Percentiles rank a stretch among this genome's conserved stretches.
These are phyloP conservation scores for Lichtheimia ornata DNA, from an alignment of 371 early-diverging fungal species.

Conservation along the genomic window DNA sequence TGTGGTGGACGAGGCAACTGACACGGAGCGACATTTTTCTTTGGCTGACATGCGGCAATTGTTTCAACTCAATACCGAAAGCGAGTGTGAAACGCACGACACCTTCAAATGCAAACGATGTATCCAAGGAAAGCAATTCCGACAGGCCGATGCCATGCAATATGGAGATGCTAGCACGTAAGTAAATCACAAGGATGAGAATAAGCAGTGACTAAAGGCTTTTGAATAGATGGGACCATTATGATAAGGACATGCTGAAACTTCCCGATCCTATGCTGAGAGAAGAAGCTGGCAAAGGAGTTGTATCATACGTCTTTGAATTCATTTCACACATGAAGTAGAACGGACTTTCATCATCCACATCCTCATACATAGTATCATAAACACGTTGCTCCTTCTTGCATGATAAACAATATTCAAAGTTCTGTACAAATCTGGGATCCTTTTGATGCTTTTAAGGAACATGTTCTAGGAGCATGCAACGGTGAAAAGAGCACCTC, in stretches of 20 bases:
- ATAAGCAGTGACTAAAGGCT: not conserved
- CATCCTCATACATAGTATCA: too few species aligned
- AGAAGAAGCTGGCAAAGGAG: conserved; percentile 67
- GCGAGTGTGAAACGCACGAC: conserved; percentile 93
- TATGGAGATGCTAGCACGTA: conserved; percentile 73
- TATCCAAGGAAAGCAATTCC: conserved; percentile 77
- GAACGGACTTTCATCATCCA: not conserved
- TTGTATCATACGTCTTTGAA: conserved; percentile 91
- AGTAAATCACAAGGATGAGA: conserved; percentile 6
- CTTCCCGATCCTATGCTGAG: conserved; percentile 77
- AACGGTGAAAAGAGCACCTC: too few species aligned
- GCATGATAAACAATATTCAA: too few species aligned
- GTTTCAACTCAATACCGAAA: conserved; percentile 77
- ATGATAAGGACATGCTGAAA: conserved; percentile 66
- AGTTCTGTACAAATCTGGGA: too few species aligned
- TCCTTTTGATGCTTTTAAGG: too few species aligned
- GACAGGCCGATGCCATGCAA: conserved; percentile 68
- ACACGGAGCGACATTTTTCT: conserved; percentile 93
- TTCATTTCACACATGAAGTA: conserved; percentile 75
- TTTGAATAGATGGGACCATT: conserved; percentile 86
- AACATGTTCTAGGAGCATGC: too few species aligned
- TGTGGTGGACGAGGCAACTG: conserved; percentile 91
- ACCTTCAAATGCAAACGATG: conserved; percentile 94
- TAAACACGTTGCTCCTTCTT: too few species aligned
- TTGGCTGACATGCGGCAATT: conserved; percentile 86